Evolutionary conservation across 345 rosid genomes (phyloP).

Genomic region (Hypericum perforatum): DNA sequence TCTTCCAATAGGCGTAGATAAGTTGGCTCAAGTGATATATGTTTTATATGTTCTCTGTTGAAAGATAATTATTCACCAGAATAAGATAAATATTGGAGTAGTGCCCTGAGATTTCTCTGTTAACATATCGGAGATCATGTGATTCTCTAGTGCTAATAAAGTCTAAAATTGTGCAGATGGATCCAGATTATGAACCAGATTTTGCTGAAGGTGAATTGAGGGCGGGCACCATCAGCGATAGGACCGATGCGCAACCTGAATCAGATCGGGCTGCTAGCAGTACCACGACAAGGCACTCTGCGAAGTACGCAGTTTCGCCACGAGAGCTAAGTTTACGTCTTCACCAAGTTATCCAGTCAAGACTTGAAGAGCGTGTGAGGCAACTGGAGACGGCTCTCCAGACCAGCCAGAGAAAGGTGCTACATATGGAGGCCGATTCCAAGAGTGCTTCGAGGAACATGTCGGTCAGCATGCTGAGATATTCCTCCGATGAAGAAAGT

Average conservation of each 20-base stretch:
- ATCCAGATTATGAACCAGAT: slow-evolving; percentile 7
- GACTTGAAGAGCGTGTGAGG: slow-evolving; percentile 18
- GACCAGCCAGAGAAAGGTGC: slow-evolving; percentile 19
- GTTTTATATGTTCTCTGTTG: neutral
- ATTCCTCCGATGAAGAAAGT: slow-evolving; percentile 16
- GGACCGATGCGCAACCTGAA: slow-evolving; percentile 7
- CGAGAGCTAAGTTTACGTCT: slow-evolving; percentile 25
- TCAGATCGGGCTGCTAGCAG: slow-evolving; percentile 11
- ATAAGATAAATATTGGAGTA: too few relatives aligned
- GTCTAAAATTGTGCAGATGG: slow-evolving; percentile 4
- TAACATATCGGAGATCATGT: too few relatives aligned
- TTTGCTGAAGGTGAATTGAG: slow-evolving; percentile 6
- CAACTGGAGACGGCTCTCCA: slow-evolving; percentile 29
- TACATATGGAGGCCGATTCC: slow-evolving; percentile 35
- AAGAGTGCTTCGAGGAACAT: slow-evolving; percentile 27
- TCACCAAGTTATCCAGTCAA: slow-evolving; percentile 26
- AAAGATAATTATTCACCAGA: neutral
- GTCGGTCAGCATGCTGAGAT: slow-evolving; percentile 22
- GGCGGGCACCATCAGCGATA: neutral
- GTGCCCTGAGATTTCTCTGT: too few relatives aligned
- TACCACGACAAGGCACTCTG: neutral
- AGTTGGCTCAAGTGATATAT: neutral
- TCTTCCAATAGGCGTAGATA: too few relatives aligned
- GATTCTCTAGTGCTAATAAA: too few relatives aligned
- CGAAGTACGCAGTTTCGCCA: slow-evolving; percentile 16